phyloP scores from a whole-genome alignment of 2,329 filamentous ascomycete species.

The Pseudocercospora fuligena region DNA sequence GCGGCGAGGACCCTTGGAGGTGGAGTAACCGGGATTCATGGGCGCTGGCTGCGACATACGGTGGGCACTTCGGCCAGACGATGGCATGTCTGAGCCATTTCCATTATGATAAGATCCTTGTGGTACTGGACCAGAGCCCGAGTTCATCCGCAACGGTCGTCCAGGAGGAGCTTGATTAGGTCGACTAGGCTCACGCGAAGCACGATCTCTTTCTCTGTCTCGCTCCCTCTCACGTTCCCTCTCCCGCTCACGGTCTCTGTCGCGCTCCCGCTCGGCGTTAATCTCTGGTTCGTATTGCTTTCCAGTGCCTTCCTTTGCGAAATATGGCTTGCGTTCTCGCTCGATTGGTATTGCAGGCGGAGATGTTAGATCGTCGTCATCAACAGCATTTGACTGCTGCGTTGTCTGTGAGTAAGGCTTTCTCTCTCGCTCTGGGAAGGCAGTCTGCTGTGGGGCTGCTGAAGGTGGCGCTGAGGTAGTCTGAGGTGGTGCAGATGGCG shows the following conservation, averaged over 20 bases:
- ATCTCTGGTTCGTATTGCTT: conserved; percentile 54
- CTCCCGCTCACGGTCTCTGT: conserved; percentile 23
- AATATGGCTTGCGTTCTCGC: conserved; percentile 69
- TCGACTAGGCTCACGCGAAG: conserved; percentile 25
- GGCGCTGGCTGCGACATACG: conserved; percentile 25
- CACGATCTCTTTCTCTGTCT: conserved; percentile 24
- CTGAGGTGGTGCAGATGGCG: conserved; percentile 30
- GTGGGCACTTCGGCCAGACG: conserved; percentile 27
- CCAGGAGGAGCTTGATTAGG: conserved; percentile 14
- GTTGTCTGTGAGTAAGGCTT: conserved; percentile 45
- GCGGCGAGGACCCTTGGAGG: conserved; percentile 26
- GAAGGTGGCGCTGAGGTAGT: conserved; percentile 11
- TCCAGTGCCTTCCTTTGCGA: conserved; percentile 62
- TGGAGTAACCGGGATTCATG: conserved; percentile 20
- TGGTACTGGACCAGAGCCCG: conserved; percentile 22
- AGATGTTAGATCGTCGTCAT: conserved; percentile 44
- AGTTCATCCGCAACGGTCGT: conserved; percentile 20
- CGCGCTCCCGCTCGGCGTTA: conserved; percentile 23
- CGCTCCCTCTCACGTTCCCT: conserved; percentile 22
- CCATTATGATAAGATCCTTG: conserved; percentile 23
- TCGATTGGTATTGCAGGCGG: conserved; percentile 61
- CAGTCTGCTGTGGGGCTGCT: conserved; percentile 31
- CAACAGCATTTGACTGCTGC: conserved; percentile 37
- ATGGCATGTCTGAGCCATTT: conserved; percentile 29
- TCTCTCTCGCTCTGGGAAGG: conserved; percentile 46